phyloP scores from a whole-genome alignment of 202 grass and related monocot species.

The Sporobolus alterniflorus region DNA sequence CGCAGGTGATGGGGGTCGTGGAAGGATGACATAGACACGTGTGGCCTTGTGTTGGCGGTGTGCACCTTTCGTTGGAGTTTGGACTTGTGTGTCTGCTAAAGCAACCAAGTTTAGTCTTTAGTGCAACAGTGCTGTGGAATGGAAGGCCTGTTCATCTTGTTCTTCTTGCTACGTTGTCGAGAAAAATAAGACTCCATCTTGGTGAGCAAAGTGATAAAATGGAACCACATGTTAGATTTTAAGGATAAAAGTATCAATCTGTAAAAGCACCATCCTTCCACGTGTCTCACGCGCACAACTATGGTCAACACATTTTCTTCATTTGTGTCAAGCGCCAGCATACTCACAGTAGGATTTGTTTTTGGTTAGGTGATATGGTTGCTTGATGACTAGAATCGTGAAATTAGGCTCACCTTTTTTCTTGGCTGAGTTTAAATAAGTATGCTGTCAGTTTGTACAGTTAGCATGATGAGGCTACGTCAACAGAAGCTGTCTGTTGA shows the following conservation, averaged over 20 bases:
- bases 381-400: slow-evolving; percentile 14
- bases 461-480: slow-evolving; percentile 19
- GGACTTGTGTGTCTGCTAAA: background rate
- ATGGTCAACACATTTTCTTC: too few species aligned
- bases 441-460: slow-evolving; percentile 14
- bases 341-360: slow-evolving; percentile 7
- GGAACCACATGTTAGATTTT: too few species aligned
- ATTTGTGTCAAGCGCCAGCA: too few species aligned
- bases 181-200: too few species aligned
- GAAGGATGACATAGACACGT: slow-evolving; percentile 40
- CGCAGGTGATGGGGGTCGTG: background rate
- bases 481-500: background rate
- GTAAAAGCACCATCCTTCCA: too few species aligned
- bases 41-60: slow-evolving; percentile 11
- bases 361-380: background rate
- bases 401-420: background rate
- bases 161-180: too few species aligned
- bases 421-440: slow-evolving; percentile 1
- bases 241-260: too few species aligned
- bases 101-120: background rate
- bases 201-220: too few species aligned
- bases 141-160: too few species aligned
- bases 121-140: too few species aligned
- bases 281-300: too few species aligned
- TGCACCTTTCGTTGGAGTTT: background rate